These are phyloP conservation scores for Colletotrichum sp. DNA, from an alignment of 2,329 filamentous ascomycete genomes.

Conservation along the genomic window DNA sequence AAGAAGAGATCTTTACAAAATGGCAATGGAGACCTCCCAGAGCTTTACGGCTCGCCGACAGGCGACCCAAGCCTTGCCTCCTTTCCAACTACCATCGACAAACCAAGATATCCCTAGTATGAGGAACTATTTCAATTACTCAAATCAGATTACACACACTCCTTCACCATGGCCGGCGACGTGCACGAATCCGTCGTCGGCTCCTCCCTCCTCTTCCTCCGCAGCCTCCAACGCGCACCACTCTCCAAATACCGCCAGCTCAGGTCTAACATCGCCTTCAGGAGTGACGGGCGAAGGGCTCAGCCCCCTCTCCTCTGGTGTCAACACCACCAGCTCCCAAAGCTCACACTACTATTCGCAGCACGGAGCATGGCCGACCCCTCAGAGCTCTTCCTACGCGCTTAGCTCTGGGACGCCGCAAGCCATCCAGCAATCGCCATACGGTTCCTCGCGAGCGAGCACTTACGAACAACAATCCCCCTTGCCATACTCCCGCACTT, in stretches of 20 bases:
- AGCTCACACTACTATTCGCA: conserved; percentile 48
- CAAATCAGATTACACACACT: not conserved
- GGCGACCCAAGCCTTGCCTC: conserved; percentile 71
- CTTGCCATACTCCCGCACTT: conserved; percentile 42
- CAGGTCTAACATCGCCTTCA: conserved; percentile 60
- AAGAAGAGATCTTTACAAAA: not conserved
- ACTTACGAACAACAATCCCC: conserved; percentile 57
- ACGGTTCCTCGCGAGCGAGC: conserved; percentile 4
- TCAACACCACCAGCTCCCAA: conserved; percentile 64
- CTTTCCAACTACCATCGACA: conserved; percentile 72
- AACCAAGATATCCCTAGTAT: conserved; percentile 48
- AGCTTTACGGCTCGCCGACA: conserved; percentile 76
- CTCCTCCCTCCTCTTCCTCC: conserved; percentile 46
- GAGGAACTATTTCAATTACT: conserved; percentile 31
- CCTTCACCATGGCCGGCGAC: conserved; percentile 5
- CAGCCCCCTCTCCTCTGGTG: conserved; percentile 64
- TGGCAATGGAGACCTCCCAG: conserved; percentile 39
- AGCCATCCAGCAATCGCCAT: conserved; percentile 1
- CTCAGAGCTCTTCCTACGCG: conserved; percentile 55
- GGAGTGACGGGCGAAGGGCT: conserved; percentile 64
- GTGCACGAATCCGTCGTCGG: conserved; percentile 13
- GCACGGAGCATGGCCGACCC: conserved; percentile 65
- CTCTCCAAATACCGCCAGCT: conserved; percentile 41
- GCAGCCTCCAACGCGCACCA: conserved; percentile 49
- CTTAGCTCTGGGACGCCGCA: conserved; percentile 58